Evolutionary conservation across 2,329 filamentous ascomycete species (phyloP).

Genomic region (Xylaria sp.): DNA sequence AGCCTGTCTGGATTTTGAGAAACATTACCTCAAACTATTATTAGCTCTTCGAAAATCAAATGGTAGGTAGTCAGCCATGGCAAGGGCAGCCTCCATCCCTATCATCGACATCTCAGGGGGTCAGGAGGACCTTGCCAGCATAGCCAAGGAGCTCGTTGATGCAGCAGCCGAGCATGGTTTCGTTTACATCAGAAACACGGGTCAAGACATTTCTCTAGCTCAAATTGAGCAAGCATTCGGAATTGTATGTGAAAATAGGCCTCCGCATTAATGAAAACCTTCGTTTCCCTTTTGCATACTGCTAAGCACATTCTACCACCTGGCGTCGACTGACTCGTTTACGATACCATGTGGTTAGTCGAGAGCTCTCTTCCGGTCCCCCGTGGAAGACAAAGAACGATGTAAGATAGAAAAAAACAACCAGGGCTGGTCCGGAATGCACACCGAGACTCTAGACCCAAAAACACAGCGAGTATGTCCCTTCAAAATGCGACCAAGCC

Average conservation of each 20-base stretch:
- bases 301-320: not conserved
- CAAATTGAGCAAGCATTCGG: constrained; percentile 78
- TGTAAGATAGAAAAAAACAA: constrained; percentile 85
- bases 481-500: not conserved
- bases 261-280: not conserved
- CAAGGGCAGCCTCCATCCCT: constrained; percentile 67
- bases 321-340: constrained; percentile 2
- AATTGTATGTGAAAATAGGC: constrained; percentile 63
- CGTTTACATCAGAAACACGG: constrained; percentile 84
- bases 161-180: constrained; percentile 88
- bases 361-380: constrained; percentile 75
- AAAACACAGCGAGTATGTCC: constrained; percentile 75
- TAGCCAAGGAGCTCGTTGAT: constrained; percentile 77
- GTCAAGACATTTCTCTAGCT: constrained; percentile 71
- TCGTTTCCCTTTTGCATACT: not conserved
- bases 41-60: not conserved
- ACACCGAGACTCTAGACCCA: constrained; percentile 87
- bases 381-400: constrained; percentile 75
- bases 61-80: constrained; percentile 33
- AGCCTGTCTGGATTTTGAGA: not conserved
- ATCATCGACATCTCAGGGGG: constrained; percentile 81
- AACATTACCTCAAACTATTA: not conserved
- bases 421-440: constrained; percentile 88
- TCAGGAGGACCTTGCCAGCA: constrained; percentile 60
- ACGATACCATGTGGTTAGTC: constrained; percentile 60